These are phyloP conservation scores for Aspergillus affinis DNA, from an alignment of 495 filamentous ascomycete genomes.

Conservation along the genomic window DNA sequence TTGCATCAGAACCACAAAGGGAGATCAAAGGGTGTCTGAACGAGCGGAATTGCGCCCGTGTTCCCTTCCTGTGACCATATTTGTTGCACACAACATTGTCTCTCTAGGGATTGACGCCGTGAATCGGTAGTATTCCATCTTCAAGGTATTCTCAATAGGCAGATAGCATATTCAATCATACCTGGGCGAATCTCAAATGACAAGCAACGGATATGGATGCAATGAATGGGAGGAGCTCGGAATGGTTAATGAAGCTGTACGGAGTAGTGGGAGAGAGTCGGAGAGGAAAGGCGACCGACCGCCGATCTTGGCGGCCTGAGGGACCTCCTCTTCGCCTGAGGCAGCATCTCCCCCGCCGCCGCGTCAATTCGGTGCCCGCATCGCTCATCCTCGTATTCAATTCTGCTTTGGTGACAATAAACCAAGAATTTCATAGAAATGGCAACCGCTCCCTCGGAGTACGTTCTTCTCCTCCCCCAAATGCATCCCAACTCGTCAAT, in stretches of 20 bases:
- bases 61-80: no score
- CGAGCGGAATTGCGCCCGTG: no score
- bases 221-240: not conserved
- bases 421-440: constrained; percentile 17
- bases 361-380: no score
- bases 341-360: no score
- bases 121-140: not conserved
- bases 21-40: no score
- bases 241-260: not conserved
- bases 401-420: not conserved
- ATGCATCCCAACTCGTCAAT: constrained; percentile 8
- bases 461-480: constrained; percentile 4
- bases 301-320: no score
- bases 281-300: no score
- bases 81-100: not conserved
- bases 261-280: not conserved
- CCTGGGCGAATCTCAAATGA: no score
- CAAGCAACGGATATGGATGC: not conserved
- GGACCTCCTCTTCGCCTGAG: no score
- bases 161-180: no score
- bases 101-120: not conserved
- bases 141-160: no score
- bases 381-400: not conserved
- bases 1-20: no score
- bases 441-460: constrained; percentile 39